Percentiles rank a stretch among this genome's conserved stretches.
phyloP scores from a whole-genome alignment of 257 asterid genomes.

The Orobanche coerulescens region DNA sequence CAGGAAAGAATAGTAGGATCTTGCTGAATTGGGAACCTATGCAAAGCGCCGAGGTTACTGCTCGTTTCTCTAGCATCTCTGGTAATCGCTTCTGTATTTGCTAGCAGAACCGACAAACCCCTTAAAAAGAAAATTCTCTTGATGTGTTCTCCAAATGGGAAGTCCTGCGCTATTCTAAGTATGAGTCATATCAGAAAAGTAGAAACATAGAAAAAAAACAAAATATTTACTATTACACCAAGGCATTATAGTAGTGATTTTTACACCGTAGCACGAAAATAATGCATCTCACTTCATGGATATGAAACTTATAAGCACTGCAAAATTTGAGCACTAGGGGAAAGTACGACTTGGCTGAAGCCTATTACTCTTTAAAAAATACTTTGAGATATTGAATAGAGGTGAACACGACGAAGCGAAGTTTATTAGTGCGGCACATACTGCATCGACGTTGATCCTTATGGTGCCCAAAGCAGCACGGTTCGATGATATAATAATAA shows the following conservation, averaged over 20 bases:
- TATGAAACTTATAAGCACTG: too few relatives aligned
- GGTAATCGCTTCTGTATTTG: background rate
- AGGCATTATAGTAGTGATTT: background rate
- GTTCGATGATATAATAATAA: too few relatives aligned
- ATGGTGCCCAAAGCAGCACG: too few relatives aligned
- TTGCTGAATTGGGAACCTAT: conserved; percentile 7
- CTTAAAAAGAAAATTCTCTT: background rate
- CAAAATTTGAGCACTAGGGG: too few relatives aligned
- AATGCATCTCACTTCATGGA: too few relatives aligned
- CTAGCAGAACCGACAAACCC: background rate
- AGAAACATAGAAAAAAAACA: background rate
- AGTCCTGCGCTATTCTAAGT: conserved; percentile 19
- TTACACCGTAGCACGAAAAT: background rate
- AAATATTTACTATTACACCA: background rate
- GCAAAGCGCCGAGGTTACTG: conserved; percentile 3
- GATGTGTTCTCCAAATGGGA: background rate
- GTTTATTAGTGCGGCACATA: too few relatives aligned
- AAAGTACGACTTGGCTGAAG: too few relatives aligned
- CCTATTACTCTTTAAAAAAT: too few relatives aligned
- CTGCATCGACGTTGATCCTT: too few relatives aligned
- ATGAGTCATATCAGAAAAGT: background rate
- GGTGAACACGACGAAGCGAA: too few relatives aligned
- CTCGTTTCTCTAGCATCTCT: conserved; percentile 5
- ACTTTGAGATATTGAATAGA: too few relatives aligned
- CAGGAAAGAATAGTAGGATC: conserved; percentile 16